Evolutionary conservation across 306 rosid genomes (phyloP).

Genomic region (Betula pendula): DNA sequence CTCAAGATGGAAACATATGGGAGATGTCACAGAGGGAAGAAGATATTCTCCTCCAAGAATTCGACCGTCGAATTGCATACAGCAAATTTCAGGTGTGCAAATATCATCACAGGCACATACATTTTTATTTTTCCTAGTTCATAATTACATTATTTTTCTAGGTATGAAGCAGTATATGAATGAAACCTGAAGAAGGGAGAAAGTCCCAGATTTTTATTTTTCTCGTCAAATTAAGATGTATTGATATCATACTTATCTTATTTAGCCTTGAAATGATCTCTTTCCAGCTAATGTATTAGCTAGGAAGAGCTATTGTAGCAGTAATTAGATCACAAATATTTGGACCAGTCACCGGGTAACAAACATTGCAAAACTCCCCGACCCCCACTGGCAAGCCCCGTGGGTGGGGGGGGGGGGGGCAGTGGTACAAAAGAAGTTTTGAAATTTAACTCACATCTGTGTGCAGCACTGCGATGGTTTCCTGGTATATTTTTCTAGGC

Average conservation of each 20-base stretch:
- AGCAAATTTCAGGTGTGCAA: slow-evolving; percentile 83
- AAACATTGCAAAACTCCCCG: neutral
- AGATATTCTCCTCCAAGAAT: slow-evolving; percentile 92
- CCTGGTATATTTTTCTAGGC: neutral
- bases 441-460: neutral
- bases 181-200: neutral
- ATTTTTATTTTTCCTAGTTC: neutral
- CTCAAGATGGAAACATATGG: slow-evolving; percentile 81
- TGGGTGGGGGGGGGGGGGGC: too few relatives aligned
- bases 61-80: slow-evolving; percentile 86
- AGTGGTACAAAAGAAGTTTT: too few relatives aligned
- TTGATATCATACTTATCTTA: neutral
- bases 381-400: too few relatives aligned
- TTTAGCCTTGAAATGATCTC: neutral
- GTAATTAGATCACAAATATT: neutral
- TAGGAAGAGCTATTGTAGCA: neutral
- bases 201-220: neutral
- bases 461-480: neutral
- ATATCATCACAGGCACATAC: neutral
- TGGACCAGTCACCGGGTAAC: too few relatives aligned
- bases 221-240: neutral
- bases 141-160: neutral
- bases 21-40: slow-evolving; percentile 98
- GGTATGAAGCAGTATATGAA: neutral
- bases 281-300: neutral